These are phyloP conservation scores for Tetrapisispora iriomotensis DNA, from an alignment of 805 yeast species.

Conservation along the genomic window DNA sequence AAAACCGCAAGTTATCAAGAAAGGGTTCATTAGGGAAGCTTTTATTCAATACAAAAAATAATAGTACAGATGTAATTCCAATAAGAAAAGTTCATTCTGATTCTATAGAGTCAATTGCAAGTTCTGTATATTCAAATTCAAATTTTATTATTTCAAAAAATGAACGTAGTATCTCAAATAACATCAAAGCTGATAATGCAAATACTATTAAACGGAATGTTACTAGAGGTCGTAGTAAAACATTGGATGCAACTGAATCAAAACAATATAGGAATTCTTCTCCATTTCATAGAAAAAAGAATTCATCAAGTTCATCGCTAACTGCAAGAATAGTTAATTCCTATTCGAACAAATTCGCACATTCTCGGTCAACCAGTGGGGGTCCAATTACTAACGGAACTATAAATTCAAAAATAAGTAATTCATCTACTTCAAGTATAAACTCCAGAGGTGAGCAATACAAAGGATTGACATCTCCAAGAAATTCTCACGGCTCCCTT, in stretches of 20 bases:
- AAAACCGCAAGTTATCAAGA: neutral
- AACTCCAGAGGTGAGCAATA: slow-evolving; percentile 1
- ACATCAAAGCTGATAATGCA: neutral
- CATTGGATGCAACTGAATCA: slow-evolving; percentile 23
- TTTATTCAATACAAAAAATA: neutral
- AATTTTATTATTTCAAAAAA: neutral
- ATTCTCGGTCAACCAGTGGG: slow-evolving; percentile 3
- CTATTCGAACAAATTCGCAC: slow-evolving; percentile 1
- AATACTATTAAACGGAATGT: neutral
- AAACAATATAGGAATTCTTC: slow-evolving; percentile 2
- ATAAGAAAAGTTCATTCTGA: slow-evolving; percentile 3
- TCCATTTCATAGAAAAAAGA: slow-evolving; percentile 1
- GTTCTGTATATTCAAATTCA: slow-evolving; percentile 1
- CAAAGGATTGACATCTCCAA: slow-evolving; percentile 2
- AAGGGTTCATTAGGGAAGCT: neutral
- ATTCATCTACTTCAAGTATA: slow-evolving; percentile 2
- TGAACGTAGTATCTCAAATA: neutral
- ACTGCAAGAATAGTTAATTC: slow-evolving; percentile 4
- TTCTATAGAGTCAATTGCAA: neutral
- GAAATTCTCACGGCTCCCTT: slow-evolving; percentile 1
- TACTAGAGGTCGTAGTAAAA: slow-evolving; percentile 25
- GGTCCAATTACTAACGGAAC: neutral
- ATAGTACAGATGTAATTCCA: neutral
- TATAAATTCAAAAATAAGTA: neutral
- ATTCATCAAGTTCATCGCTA: slow-evolving; percentile 2